Conservation (phyloP, 2,329 filamentous ascomycete genomes). For the Trichoderma pleuroti region DNA sequence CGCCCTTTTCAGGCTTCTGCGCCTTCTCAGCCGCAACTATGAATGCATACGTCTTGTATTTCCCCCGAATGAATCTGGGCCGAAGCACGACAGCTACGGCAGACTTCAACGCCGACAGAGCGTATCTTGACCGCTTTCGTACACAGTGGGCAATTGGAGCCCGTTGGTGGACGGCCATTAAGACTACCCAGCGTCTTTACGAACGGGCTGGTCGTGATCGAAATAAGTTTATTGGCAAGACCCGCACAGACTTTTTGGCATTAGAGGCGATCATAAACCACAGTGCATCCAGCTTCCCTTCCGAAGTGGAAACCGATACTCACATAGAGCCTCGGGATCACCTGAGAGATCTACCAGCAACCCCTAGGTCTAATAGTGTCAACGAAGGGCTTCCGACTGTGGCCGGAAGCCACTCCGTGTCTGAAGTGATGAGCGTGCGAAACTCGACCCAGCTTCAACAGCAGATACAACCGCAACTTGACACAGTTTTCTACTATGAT, state of each 20-base stretch:
- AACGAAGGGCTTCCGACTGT: background rate
- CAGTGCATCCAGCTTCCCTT: background rate
- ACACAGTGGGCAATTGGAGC: background rate
- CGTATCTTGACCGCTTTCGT: background rate
- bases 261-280: background rate
- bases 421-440: background rate
- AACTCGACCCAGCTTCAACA: background rate
- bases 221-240: background rate
- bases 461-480: background rate
- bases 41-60: background rate
- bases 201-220: background rate
- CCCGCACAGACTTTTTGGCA: background rate
- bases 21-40: background rate
- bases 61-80: background rate
- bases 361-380: background rate
- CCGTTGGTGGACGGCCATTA: background rate
- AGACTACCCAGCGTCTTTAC: background rate
- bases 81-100: background rate
- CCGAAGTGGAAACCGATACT: background rate
- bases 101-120: background rate
- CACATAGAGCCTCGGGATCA: background rate
- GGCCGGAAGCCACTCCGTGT: background rate
- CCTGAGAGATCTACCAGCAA: background rate
- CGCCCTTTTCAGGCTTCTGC: background rate
- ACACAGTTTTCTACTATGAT: background rate